Conservation (phyloP, 805 yeast genomes). For the Komagataella mondaviorum region DNA sequence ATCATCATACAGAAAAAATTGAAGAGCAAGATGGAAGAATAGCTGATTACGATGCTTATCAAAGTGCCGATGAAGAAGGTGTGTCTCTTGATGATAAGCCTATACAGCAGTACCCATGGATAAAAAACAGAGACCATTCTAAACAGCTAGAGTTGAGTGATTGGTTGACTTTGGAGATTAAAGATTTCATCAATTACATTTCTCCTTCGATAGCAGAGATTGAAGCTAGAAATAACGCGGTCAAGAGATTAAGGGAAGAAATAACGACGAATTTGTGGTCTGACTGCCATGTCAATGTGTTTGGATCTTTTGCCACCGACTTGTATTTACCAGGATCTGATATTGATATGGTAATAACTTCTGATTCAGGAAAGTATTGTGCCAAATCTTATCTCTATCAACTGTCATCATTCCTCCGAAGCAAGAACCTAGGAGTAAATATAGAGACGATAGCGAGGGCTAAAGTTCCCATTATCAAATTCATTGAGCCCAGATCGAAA, state of each 20-base stretch:
- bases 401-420: conserved; percentile 56
- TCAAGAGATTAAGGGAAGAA: conserved; percentile 40
- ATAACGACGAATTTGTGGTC: conserved; percentile 54
- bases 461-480: conserved; percentile 88
- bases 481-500: conserved; percentile 56
- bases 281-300: conserved; percentile 67
- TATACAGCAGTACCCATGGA: conserved; percentile 49
- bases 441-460: conserved; percentile 84
- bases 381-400: conserved; percentile 56
- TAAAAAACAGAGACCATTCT: conserved; percentile 64
- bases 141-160: conserved; percentile 67
- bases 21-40: conserved; percentile 18
- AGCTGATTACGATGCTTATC: conserved; percentile 19
- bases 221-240: conserved; percentile 47
- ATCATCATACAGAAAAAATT: conserved; percentile 9
- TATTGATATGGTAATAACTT: conserved; percentile 81
- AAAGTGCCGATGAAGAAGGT: conserved; percentile 11
- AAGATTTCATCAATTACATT: conserved; percentile 72
- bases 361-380: conserved; percentile 44
- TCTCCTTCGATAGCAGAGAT: conserved; percentile 77
- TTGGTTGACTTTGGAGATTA: conserved; percentile 79
- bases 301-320: conserved; percentile 93
- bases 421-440: conserved; percentile 45
- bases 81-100: conserved; percentile 11
- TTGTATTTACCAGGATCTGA: conserved; percentile 90